These are phyloP conservation scores for Naganishia vaughanmartiniae DNA, from an alignment of 768 basidiomycete genomes.

Conservation along the genomic window DNA sequence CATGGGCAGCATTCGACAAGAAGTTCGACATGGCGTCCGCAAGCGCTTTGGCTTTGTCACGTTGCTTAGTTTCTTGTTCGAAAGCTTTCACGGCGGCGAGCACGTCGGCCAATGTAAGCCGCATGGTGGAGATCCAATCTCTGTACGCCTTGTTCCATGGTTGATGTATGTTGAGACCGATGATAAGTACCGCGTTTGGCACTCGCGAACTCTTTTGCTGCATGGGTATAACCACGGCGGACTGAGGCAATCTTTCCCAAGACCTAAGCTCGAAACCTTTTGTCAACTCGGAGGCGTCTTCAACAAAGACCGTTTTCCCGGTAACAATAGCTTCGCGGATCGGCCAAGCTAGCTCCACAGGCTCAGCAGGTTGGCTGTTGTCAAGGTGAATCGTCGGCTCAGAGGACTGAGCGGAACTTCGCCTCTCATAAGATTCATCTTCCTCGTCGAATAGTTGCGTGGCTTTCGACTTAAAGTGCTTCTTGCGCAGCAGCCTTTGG, in stretches of 20 bases:
- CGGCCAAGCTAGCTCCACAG: constrained; percentile 43
- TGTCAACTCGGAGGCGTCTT: constrained; percentile 41
- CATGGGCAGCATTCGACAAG: constrained; percentile 48
- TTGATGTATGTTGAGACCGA: constrained; percentile 46
- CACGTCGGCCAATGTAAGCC: constrained; percentile 8
- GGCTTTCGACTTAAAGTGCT: constrained; percentile 19
- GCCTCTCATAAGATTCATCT: not conserved
- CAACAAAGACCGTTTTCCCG: constrained; percentile 44
- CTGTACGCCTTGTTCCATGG: constrained; percentile 46
- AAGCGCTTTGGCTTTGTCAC: constrained; percentile 32
- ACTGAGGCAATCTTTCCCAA: constrained; percentile 47
- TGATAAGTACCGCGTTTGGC: constrained; percentile 43
- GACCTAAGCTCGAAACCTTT: constrained; percentile 38
- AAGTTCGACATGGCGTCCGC: constrained; percentile 45
- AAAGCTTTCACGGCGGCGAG: constrained; percentile 11
- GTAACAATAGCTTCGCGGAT: constrained; percentile 42
- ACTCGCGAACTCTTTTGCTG: constrained; percentile 39
- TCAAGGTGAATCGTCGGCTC: constrained; percentile 7
- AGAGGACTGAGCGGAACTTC: constrained; percentile 4
- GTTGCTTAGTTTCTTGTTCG: constrained; percentile 20
- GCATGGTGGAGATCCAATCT: constrained; percentile 35
- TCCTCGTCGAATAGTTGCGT: constrained; percentile 7
- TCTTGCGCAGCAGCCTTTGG: constrained; percentile 12
- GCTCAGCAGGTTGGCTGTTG: not conserved
- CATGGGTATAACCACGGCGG: constrained; percentile 47